Evolutionary conservation across 306 rosid genomes (phyloP), one percentile per base, ranked within the genome.

Genomic region (Comarum palustre): DNA sequence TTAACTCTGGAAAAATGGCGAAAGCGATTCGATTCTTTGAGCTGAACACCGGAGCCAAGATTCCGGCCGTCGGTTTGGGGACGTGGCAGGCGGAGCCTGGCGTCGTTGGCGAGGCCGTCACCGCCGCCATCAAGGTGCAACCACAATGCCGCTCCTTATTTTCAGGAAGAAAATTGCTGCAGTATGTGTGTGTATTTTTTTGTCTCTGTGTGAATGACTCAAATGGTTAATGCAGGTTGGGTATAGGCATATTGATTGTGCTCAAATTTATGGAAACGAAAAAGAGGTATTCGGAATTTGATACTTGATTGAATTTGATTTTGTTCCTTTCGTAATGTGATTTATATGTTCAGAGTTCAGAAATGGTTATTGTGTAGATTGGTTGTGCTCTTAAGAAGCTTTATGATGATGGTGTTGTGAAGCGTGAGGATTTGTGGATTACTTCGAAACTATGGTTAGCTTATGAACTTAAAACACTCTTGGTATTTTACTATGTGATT

Each of bases 391-490:
- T 91, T 41, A 87, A 87, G 82, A 86, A 84, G 78, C 79, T 87
- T 17, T 84, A 84, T 75, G 82, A 76, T 39, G 89, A 82, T 52
- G 96, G 89, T 27, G 82, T 84, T 10, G 93, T 91, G 70, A 88
- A 87, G 76, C 91, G 91, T 36, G 88, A 82, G 77, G 93, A 87
- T 8, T 45, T 84, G 45, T 91, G 92, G 91, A 89, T 91, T 76
- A 91, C 96, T 69, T 89, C 96, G 25, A 91, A 91, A 81, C 92
- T 91, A 66, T 86, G 92, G 93, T 89, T 81, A 39, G 66, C 58
- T 22, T 15, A 9, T 27, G 41, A 22, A 68, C 60, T 9, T n/a
- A 1, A 10, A 9, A 10, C 27, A 25, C 4, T 34, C 19, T 9
- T 3, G 1, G 43, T 58, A 31, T 16, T 20, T 38, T 27, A 22